Evolutionary conservation across 208 protist species (phyloP).

Genomic region (Trypanosoma platydactyli): DNA sequence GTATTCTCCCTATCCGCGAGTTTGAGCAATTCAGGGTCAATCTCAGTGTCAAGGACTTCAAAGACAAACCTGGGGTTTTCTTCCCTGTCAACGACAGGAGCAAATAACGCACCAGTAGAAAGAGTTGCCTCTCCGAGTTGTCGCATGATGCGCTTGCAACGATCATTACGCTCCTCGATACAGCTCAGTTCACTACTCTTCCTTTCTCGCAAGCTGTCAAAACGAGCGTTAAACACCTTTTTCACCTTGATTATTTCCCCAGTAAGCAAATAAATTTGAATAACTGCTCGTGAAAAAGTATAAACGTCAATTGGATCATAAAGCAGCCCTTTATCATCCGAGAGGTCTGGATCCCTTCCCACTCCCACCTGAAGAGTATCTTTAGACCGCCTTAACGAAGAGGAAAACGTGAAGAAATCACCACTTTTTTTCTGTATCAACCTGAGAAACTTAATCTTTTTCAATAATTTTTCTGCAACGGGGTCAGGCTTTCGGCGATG

Average conservation of each 20-base stretch:
- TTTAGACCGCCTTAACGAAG: slow-evolving; percentile 7
- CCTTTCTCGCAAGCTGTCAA: slow-evolving; percentile 50
- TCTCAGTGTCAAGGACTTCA: slow-evolving; percentile 73
- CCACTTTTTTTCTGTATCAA: slow-evolving; percentile 43
- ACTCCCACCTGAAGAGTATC: background rate
- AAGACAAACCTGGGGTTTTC: slow-evolving; percentile 73
- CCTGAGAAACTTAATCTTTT: slow-evolving; percentile 82
- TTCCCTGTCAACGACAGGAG: slow-evolving; percentile 44
- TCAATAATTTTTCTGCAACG: slow-evolving; percentile 37
- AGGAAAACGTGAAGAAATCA: slow-evolving; percentile 26
- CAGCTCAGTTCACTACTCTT: slow-evolving; percentile 53
- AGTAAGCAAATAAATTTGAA: slow-evolving; percentile 70
- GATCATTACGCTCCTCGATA: slow-evolving; percentile 78
- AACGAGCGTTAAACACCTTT: slow-evolving; percentile 62
- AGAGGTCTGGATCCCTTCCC: background rate
- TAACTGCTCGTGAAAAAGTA: slow-evolving; percentile 53
- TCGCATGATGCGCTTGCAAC: slow-evolving; percentile 71
- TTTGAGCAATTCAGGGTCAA: slow-evolving; percentile 54
- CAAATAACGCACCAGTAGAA: slow-evolving; percentile 37
- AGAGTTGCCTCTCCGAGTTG: slow-evolving; percentile 54
- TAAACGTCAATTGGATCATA: slow-evolving; percentile 67
- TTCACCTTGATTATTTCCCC: slow-evolving; percentile 53
- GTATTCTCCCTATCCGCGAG: slow-evolving; percentile 36
- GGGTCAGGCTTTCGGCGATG: slow-evolving; percentile 50
- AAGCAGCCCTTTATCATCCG: slow-evolving; percentile 24